These are phyloP conservation scores for Penicillium paneum DNA, from an alignment of 2,329 filamentous ascomycete genomes.

Conservation along the genomic window DNA sequence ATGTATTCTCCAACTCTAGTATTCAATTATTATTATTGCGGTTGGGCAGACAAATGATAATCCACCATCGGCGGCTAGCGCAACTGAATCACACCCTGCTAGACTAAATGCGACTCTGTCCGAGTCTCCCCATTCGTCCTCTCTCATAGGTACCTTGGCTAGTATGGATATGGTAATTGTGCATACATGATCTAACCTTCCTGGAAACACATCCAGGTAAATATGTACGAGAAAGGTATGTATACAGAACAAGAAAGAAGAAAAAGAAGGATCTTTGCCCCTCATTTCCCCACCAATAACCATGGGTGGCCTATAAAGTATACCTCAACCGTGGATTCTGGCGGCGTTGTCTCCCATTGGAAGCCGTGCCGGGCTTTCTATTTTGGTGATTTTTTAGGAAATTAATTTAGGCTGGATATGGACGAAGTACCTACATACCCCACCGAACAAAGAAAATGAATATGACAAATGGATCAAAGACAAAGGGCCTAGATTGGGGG, in stretches of 20 bases:
- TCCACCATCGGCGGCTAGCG: not conserved
- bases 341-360: not conserved
- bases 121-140: not conserved
- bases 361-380: conserved; percentile 5
- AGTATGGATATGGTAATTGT: not conserved
- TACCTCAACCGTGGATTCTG: conserved; percentile 5
- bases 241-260: not conserved
- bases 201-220: no score
- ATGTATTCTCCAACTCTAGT: not conserved
- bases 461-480: not conserved
- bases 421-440: not conserved
- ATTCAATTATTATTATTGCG: not conserved
- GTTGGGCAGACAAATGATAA: conserved; percentile 12
- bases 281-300: not conserved
- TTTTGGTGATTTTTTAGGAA: not conserved
- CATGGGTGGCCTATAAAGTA: not conserved
- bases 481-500: not conserved
- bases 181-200: no score
- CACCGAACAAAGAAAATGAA: not conserved
- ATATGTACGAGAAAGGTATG: not conserved
- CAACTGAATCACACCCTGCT: conserved; percentile 1
- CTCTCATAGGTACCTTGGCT: not conserved
- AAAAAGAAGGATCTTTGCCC: conserved; percentile 3
- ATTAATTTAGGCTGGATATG: not conserved
- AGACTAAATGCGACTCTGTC: conserved; percentile 4